Conservation (phyloP, 257 asterid species). For the Capsicum baccatum region DNA sequence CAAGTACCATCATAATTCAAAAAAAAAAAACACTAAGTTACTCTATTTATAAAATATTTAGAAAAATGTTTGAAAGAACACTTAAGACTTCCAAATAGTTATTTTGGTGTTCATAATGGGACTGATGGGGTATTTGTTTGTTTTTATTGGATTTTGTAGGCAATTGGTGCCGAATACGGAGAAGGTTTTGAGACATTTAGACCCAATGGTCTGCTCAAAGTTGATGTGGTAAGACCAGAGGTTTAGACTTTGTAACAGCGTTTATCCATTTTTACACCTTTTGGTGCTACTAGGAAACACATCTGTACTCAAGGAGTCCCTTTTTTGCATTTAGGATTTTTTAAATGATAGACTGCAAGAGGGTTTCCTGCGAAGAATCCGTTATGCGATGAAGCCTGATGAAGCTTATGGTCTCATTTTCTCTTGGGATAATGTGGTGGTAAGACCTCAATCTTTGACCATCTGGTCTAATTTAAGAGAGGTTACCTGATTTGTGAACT, state of each 20-base stretch:
- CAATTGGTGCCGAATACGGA: slow-evolving; percentile 98
- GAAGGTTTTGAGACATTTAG: slow-evolving; percentile 98
- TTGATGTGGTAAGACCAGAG: slow-evolving; percentile 76
- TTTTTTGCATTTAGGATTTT: slow-evolving; percentile 62
- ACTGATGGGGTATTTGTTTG: neutral
- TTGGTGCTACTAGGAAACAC: neutral
- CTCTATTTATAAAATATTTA: neutral
- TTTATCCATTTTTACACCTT: neutral
- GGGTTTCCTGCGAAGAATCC: slow-evolving; percentile 89
- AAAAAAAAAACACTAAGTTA: neutral
- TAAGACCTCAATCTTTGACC: slow-evolving; percentile 41
- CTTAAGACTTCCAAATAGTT: neutral
- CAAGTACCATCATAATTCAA: neutral
- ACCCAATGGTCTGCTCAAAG: slow-evolving; percentile 89
- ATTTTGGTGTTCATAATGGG: neutral
- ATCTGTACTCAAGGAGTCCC: neutral
- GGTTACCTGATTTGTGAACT: neutral
- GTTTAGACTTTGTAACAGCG: neutral
- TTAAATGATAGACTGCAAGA: slow-evolving; percentile 90
- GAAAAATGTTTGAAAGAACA: neutral
- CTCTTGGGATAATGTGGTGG: slow-evolving; percentile 99
- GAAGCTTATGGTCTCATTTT: slow-evolving; percentile 98
- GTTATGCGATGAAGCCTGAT: slow-evolving; percentile 98
- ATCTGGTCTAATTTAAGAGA: slow-evolving; percentile 9
- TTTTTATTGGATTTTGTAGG: slow-evolving; percentile 48